Evolutionary conservation across 192 early-diverging fungal genomes (phyloP).

Genomic region (Umbelopsis isabellina): DNA sequence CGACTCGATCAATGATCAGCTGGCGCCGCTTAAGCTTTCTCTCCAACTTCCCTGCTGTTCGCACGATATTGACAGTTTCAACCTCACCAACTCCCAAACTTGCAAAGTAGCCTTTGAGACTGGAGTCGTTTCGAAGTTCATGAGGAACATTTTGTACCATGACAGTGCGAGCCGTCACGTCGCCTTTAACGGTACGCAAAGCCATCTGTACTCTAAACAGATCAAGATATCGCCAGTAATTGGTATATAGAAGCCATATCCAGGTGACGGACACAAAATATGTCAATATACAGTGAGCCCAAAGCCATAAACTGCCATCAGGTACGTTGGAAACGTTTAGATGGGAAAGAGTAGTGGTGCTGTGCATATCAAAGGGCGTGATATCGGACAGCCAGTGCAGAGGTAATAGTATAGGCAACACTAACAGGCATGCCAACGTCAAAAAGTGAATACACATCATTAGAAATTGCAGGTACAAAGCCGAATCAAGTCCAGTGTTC

Average conservation of each 20-base stretch:
- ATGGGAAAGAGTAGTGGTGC: slow-evolving; percentile 31
- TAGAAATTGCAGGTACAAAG: slow-evolving; percentile 66
- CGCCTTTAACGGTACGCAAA: background rate
- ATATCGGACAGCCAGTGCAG: slow-evolving; percentile 48
- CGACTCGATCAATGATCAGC: slow-evolving; percentile 27
- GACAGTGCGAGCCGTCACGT: slow-evolving; percentile 29
- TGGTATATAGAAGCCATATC: slow-evolving; percentile 59
- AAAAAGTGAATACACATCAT: slow-evolving; percentile 60
- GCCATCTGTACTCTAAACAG: slow-evolving; percentile 43
- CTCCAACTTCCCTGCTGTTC: slow-evolving; percentile 29
- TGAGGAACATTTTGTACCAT: slow-evolving; percentile 34
- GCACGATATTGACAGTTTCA: slow-evolving; percentile 28
- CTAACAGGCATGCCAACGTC: slow-evolving; percentile 43
- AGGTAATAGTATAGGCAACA: slow-evolving; percentile 51
- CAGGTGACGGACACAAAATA: slow-evolving; percentile 53
- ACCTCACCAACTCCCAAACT: slow-evolving; percentile 25
- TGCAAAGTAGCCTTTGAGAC: slow-evolving; percentile 27
- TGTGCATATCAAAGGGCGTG: slow-evolving; percentile 20
- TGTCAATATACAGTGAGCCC: slow-evolving; percentile 56
- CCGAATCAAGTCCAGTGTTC: slow-evolving; percentile 62
- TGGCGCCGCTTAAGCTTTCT: slow-evolving; percentile 25
- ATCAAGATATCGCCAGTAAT: slow-evolving; percentile 58
- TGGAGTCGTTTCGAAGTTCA: slow-evolving; percentile 23
- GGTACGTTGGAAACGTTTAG: slow-evolving; percentile 53
- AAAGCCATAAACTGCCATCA: slow-evolving; percentile 40